Percentiles rank a stretch among this genome's conserved stretches.
phyloP scores from a whole-genome alignment of 2,329 filamentous ascomycete species.

The Alternaria longipes region DNA sequence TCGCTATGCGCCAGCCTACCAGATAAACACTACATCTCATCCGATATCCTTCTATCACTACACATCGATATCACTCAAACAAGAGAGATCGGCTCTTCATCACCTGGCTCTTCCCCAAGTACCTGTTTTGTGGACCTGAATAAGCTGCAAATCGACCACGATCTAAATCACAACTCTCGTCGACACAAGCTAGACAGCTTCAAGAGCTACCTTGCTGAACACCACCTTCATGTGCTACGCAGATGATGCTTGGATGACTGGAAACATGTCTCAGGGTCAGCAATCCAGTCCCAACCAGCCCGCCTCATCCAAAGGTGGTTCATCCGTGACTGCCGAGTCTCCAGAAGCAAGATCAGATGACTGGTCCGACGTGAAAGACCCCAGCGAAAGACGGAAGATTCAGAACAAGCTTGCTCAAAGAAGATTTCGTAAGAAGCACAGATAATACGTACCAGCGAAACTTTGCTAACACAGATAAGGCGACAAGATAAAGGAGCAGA shows the following conservation, averaged over 20 bases:
- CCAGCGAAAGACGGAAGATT: slow-evolving; percentile 75
- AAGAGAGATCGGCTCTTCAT: neutral
- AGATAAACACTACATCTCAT: neutral
- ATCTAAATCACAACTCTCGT: neutral
- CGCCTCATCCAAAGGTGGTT: slow-evolving; percentile 24
- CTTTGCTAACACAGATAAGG: slow-evolving; percentile 56
- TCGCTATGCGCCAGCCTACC: slow-evolving; percentile 11
- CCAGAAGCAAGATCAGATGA: slow-evolving; percentile 59
- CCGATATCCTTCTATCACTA: neutral
- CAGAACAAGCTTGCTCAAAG: slow-evolving; percentile 80
- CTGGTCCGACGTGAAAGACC: slow-evolving; percentile 75
- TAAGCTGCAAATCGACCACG: neutral
- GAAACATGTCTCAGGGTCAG: slow-evolving; percentile 37
- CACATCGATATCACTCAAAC: neutral
- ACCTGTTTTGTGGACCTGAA: neutral
- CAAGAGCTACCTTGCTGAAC: neutral
- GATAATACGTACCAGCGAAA: neutral
- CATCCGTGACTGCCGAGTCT: slow-evolving; percentile 28
- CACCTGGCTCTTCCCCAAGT: neutral
- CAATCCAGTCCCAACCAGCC: slow-evolving; percentile 26
- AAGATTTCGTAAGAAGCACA: slow-evolving; percentile 73
- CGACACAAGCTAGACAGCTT: neutral
- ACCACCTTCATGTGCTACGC: neutral
- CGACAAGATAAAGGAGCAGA: slow-evolving; percentile 73
- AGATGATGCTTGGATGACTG: neutral